Evolutionary conservation across 441 rosid species (phyloP).

Genomic region (Brassica balearica): DNA sequence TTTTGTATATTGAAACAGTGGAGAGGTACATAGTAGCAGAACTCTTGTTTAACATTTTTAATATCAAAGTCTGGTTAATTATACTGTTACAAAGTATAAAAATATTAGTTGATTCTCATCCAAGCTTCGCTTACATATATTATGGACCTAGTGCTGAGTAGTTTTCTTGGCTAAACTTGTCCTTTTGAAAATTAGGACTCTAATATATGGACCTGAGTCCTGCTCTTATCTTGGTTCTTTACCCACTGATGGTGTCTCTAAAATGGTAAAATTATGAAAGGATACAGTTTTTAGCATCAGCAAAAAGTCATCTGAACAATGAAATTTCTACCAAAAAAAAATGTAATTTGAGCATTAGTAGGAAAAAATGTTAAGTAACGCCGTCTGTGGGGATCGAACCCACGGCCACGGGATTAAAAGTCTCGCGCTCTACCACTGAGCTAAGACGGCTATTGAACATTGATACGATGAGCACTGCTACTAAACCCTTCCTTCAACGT

Average conservation of each 20-base stretch:
- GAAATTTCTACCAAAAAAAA: too few species aligned
- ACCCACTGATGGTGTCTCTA: background rate
- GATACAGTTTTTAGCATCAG: background rate
- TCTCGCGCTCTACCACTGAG: constrained; percentile 57
- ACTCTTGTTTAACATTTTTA: too few species aligned
- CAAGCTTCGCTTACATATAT: too few species aligned
- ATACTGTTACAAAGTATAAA: too few species aligned
- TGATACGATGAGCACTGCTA: too few species aligned
- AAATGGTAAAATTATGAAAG: background rate
- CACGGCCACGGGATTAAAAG: constrained; percentile 29
- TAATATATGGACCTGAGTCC: too few species aligned
- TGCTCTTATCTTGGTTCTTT: background rate
- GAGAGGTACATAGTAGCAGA: background rate
- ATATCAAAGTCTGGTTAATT: too few species aligned
- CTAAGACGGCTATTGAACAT: constrained; percentile 44
- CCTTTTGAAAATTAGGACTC: too few species aligned
- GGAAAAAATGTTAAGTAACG: background rate
- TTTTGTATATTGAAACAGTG: background rate
- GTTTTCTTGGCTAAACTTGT: too few species aligned
- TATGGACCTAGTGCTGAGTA: too few species aligned
- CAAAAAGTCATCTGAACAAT: background rate
- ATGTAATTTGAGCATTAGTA: background rate
- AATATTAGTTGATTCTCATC: too few species aligned
- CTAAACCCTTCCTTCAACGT: too few species aligned
- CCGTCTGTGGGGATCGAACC: constrained; percentile 47